Percentiles rank a stretch among this genome's conserved stretches.
Evolutionary conservation across 2,329 filamentous ascomycete species (phyloP).

Genomic region (Stagonosporopsis chrysanthemi): DNA sequence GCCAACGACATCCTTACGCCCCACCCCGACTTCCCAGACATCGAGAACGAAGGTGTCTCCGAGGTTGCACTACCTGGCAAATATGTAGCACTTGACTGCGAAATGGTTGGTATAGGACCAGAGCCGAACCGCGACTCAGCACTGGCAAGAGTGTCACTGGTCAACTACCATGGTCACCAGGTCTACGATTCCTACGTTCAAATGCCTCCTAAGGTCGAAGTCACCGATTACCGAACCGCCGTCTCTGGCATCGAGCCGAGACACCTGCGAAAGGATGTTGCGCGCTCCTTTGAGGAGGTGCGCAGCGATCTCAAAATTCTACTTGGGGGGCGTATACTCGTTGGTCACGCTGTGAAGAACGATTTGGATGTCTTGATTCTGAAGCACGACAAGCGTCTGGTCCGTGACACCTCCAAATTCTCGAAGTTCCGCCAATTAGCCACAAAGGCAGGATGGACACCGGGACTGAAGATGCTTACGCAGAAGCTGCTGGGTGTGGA

Average conservation of each 20-base stretch:
- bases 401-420: constrained; percentile 84
- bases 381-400: constrained; percentile 78
- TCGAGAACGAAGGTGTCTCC: constrained; percentile 54
- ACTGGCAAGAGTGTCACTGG: constrained; percentile 85
- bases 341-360: constrained; percentile 85
- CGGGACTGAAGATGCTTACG: constrained; percentile 68
- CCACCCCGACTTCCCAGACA: constrained; percentile 50
- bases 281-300: constrained; percentile 73
- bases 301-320: constrained; percentile 75
- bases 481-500: constrained; percentile 64
- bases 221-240: constrained; percentile 89
- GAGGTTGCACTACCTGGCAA: constrained; percentile 76
- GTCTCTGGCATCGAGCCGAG: constrained; percentile 82
- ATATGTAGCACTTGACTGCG: constrained; percentile 93
- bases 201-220: constrained; percentile 69
- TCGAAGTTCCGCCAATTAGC: constrained; percentile 74
- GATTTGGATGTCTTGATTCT: constrained; percentile 77
- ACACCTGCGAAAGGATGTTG: constrained; percentile 66
- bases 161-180: constrained; percentile 92
- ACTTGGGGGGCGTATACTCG: constrained; percentile 73
- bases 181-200: constrained; percentile 93
- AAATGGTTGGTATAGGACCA: constrained; percentile 91
- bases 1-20: constrained; percentile 59
- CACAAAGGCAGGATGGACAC: constrained; percentile 67
- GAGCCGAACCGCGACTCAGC: constrained; percentile 71